These are phyloP conservation scores for Talaromyces sp. DNA, from an alignment of 2,329 filamentous ascomycete species.

Conservation along the genomic window DNA sequence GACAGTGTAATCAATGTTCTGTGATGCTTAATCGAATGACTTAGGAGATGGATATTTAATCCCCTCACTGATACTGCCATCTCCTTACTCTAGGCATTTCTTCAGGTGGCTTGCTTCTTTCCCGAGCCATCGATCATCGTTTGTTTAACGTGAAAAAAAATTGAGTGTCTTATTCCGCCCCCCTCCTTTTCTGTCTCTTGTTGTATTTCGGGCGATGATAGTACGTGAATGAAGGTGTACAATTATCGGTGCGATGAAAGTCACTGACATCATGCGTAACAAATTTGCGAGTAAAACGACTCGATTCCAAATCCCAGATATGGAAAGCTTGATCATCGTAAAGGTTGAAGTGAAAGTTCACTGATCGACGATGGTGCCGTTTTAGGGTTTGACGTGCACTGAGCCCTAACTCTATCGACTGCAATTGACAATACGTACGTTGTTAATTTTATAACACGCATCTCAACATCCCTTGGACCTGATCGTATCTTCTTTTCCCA, in stretches of 20 bases:
- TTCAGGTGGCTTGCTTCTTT: neutral
- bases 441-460: neutral
- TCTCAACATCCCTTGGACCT: neutral
- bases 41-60: neutral
- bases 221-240: neutral
- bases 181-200: neutral
- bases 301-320: neutral
- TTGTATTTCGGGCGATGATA: neutral
- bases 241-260: neutral
- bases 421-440: neutral
- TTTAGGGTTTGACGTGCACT: conserved; percentile 2
- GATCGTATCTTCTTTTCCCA: neutral
- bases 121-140: neutral
- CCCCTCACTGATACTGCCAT: neutral
- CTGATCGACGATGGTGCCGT: neutral
- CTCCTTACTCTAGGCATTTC: neutral
- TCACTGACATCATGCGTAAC: neutral
- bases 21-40: conserved; percentile 1
- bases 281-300: neutral
- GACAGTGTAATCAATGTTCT: neutral
- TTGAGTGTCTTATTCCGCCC: neutral
- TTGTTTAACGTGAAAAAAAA: neutral
- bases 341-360: neutral
- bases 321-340: neutral
- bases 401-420: conserved; percentile 9